Evolutionary conservation across 192 early-diverging fungal species (phyloP), one percentile per base, ranked within the genome.

Genomic region (Chytriomyces sp.): DNA sequence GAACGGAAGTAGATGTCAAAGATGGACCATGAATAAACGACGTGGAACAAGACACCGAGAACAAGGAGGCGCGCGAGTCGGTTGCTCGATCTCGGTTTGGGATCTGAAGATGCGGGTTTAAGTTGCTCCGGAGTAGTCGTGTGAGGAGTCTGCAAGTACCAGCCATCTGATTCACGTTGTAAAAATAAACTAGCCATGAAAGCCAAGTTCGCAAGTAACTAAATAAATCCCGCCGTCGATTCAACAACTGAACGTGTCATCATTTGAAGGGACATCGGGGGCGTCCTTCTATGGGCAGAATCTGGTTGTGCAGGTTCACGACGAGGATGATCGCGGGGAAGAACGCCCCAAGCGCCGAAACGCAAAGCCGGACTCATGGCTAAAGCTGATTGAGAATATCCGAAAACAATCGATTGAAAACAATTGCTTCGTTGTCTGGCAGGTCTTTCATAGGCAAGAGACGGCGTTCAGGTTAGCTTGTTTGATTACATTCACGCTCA

Each of bases 1-100:
- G 97, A 97, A n/a, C 93, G 93, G 83, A 98, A 98, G 86, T 98
- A 98, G 82, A 98, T 97, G 86, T 98, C 97, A 77, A 98, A 98
- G 69, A 98, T 98, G 81, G 92, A 94, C 82, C 86, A 86, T 64
- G 94, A 85, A 82, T 98, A 98, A 50, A 94, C 85, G 46, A 95
- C 77, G 85, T 98, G 97, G 86, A 98, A 98, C 59, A 95, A 77
- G 62, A 97, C 91, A 24, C 95, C 94, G 64, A 94, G 82, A 68
- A 93, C 81, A 83, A 97, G 86, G 24, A 76, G 75, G 7, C 69
- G 13, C 7, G n/a, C 67, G 4, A 68, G 67, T 10, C 67, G 53
- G 20, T 57, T 20, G 13, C 13, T 20, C 53, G 53, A 20, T 57
- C 28, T 35, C 28, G 28, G 28, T 35, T 35, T 35, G 28, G 28